Conservation (phyloP, 73 alveolate genomes). For the Uronychia binucleata region DNA sequence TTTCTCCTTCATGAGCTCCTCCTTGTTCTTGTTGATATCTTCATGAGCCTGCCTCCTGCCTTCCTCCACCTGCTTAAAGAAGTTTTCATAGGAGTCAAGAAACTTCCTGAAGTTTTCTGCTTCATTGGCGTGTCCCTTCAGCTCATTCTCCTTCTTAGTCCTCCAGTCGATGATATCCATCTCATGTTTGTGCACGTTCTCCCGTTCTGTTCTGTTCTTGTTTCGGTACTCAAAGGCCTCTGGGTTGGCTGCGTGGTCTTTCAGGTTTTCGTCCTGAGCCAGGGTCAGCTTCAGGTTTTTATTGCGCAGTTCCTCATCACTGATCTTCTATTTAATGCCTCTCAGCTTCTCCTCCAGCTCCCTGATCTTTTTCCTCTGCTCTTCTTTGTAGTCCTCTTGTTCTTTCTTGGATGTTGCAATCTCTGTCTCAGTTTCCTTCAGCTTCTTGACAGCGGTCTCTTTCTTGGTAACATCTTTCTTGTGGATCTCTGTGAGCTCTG, state of each 20-base stretch:
- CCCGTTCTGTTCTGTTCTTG: not conserved
- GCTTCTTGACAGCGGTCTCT: not conserved
- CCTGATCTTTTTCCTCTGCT: not conserved
- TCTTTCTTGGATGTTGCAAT: not conserved
- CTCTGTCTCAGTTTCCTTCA: not conserved
- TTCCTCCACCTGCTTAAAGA: not conserved
- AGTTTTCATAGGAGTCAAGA: not conserved
- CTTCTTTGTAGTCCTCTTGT: not conserved
- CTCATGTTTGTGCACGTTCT: not conserved
- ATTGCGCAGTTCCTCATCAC: not conserved
- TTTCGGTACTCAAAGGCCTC: not conserved
- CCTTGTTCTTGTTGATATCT: not conserved
- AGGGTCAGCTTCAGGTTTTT: not conserved
- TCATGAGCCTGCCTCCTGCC: not conserved
- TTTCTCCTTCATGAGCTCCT: not conserved
- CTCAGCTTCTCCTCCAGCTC: not conserved
- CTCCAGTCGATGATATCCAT: not conserved
- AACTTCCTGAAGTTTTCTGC: not conserved
- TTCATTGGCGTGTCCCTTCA: not conserved
- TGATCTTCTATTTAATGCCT: not conserved
- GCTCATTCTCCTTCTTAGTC: not conserved
- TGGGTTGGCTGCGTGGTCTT: not conserved
- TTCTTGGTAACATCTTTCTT: not conserved
- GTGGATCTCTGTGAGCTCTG: not conserved
- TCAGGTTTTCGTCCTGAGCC: slow-evolving; percentile 1